A percentile compares a stretch with the other conserved stretches of the same genome.
These are phyloP conservation scores for Galerina marginata DNA, from an alignment of 768 basidiomycete genomes.

Conservation along the genomic window DNA sequence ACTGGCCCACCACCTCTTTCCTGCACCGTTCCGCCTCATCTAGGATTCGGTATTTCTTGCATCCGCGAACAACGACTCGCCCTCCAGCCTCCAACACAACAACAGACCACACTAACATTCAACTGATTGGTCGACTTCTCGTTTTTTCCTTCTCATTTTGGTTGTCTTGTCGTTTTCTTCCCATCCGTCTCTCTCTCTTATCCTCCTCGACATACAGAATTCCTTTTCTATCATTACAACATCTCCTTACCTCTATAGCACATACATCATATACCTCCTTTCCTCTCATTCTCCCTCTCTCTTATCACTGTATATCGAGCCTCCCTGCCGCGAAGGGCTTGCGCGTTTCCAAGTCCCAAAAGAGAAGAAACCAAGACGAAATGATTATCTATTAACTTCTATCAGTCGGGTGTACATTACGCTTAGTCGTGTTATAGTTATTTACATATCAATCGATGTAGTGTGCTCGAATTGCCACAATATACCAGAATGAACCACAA, in stretches of 20 bases:
- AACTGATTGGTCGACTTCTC: slow-evolving; percentile 20
- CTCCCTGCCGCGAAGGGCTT: slow-evolving; percentile 43
- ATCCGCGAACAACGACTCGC: not conserved
- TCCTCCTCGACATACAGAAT: slow-evolving; percentile 8
- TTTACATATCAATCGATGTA: slow-evolving; percentile 17
- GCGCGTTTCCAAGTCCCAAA: slow-evolving; percentile 42
- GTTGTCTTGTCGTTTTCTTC: slow-evolving; percentile 8
- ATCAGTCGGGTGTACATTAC: slow-evolving; percentile 18
- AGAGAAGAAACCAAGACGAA: slow-evolving; percentile 28
- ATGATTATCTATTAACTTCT: slow-evolving; percentile 10
- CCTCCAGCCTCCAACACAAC: not conserved
- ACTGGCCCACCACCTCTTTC: not conserved
- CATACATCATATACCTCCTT: slow-evolving; percentile 17
- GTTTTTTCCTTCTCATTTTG: not conserved
- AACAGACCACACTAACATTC: slow-evolving; percentile 16
- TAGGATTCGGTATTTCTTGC: not conserved
- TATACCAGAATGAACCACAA: slow-evolving; percentile 1
- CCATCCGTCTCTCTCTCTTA: slow-evolving; percentile 4
- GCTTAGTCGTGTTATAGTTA: slow-evolving; percentile 24
- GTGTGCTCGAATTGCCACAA: slow-evolving; percentile 8
- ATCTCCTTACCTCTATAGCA: slow-evolving; percentile 17
- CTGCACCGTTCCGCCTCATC: not conserved
- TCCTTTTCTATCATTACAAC: slow-evolving; percentile 12
- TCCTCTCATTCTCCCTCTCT: slow-evolving; percentile 8
- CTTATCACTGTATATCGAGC: slow-evolving; percentile 19